phyloP scores from a whole-genome alignment of 73 alveolate species.

The Paramecium tetraurelia region DNA sequence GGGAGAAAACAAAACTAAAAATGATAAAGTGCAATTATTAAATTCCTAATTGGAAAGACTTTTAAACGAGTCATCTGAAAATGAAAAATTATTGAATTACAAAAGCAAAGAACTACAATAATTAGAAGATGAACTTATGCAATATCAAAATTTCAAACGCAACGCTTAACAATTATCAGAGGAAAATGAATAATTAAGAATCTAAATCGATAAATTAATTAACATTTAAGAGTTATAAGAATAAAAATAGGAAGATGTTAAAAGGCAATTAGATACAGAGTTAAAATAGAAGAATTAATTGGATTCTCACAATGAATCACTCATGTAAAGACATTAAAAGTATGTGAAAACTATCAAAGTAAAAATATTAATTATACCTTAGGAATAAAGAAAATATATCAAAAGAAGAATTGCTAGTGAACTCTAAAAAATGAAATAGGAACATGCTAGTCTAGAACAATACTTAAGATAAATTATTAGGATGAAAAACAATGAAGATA shows the following conservation, averaged over 20 bases:
- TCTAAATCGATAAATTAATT: background rate
- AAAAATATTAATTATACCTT: background rate
- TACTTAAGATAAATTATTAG: constrained; percentile 28
- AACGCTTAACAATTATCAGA: background rate
- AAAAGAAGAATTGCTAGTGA: constrained; percentile 26
- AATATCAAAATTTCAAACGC: background rate
- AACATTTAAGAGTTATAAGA: background rate
- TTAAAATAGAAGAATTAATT: background rate
- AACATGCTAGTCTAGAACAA: background rate
- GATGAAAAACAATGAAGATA: constrained; percentile 43
- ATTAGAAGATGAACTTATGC: background rate
- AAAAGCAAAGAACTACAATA: background rate
- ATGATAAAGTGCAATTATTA: constrained; percentile 14
- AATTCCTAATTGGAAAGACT: constrained; percentile 31
- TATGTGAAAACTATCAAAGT: constrained; percentile 26
- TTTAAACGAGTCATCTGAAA: constrained; percentile 8
- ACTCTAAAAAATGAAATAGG: constrained; percentile 4
- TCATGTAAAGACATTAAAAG: background rate
- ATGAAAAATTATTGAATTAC: background rate
- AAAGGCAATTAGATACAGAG: background rate
- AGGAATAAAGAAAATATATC: constrained; percentile 37
- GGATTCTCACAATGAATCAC: background rate
- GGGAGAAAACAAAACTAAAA: background rate
- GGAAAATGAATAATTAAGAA: constrained; percentile 38
- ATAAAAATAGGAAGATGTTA: background rate